These are phyloP conservation scores for Stephania japonica DNA, from an alignment of 164 flowering plant species.

Conservation along the genomic window DNA sequence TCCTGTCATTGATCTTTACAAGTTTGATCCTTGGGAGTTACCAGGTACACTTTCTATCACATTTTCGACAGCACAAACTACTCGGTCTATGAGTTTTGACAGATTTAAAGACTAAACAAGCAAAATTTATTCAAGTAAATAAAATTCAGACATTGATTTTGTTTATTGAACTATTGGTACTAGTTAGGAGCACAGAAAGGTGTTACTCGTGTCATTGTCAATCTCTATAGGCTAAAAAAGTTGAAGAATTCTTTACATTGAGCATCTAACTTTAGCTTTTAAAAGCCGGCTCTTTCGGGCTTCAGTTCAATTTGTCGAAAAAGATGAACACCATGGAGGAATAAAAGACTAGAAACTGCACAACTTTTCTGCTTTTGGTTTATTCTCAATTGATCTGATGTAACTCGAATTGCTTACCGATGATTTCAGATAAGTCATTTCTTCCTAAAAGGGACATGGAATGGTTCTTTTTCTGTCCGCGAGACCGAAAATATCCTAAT, in stretches of 20 bases:
- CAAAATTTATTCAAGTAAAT: not conserved
- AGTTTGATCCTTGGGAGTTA: slow-evolving; percentile 92
- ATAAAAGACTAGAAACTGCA: slow-evolving; percentile 2
- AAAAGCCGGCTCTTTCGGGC: slow-evolving; percentile 17
- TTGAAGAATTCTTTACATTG: slow-evolving; percentile 14
- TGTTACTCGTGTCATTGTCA: slow-evolving; percentile 3
- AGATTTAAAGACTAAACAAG: not conserved
- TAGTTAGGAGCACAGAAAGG: not conserved
- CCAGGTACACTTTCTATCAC: slow-evolving; percentile 50
- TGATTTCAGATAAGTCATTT: slow-evolving; percentile 70
- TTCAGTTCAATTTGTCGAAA: slow-evolving; percentile 3
- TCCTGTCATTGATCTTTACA: slow-evolving; percentile 74
- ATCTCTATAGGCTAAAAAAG: slow-evolving; percentile 15
- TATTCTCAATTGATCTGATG: slow-evolving; percentile 1
- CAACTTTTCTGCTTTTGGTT: slow-evolving; percentile 1
- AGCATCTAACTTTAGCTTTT: slow-evolving; percentile 18
- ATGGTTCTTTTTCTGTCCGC: slow-evolving; percentile 93
- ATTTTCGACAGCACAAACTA: not conserved
- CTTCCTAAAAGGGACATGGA: slow-evolving; percentile 84
- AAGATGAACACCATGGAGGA: not conserved
- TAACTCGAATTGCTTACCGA: slow-evolving; percentile 8
- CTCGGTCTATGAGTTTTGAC: not conserved
- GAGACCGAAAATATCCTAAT: slow-evolving; percentile 82
- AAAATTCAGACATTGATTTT: not conserved
- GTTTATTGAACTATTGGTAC: not conserved